A percentile compares a stretch with the other conserved stretches of the same genome.
Conservation (phyloP, 1,284 basidiomycete genomes). For the Boletus semigastroideus region DNA sequence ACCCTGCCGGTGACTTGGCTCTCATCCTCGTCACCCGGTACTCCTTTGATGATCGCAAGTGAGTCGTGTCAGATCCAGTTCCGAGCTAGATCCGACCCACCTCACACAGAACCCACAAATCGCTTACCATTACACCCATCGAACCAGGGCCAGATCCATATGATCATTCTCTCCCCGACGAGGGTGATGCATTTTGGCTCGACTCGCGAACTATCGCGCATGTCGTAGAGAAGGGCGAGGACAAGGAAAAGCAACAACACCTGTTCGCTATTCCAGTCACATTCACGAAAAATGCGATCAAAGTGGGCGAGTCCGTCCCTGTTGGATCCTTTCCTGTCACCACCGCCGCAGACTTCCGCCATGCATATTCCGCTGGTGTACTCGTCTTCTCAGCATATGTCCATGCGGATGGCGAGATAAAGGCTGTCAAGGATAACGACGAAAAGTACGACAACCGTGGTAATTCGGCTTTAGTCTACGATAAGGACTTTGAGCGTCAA, state of each 20-base stretch:
- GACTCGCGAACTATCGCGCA: conserved; percentile 66
- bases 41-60: conserved; percentile 71
- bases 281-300: conserved; percentile 32
- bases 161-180: conserved; percentile 55
- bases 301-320: conserved; percentile 37
- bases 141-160: conserved; percentile 48
- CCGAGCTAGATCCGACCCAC: neutral
- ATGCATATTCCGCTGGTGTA: conserved; percentile 46
- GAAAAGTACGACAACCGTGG: conserved; percentile 71
- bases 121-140: conserved; percentile 61
- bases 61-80: conserved; percentile 30
- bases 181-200: conserved; percentile 78
- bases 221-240: conserved; percentile 53
- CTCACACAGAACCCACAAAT: conserved; percentile 61
- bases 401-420: conserved; percentile 70
- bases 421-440: conserved; percentile 64
- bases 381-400: conserved; percentile 80
- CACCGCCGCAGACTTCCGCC: conserved; percentile 69
- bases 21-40: conserved; percentile 70
- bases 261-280: conserved; percentile 59
- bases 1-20: conserved; percentile 62
- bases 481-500: conserved; percentile 74
- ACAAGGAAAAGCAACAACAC: conserved; percentile 46
- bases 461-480: conserved; percentile 75
- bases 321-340: conserved; percentile 66